These are phyloP conservation scores for Leccinum longicurvipes DNA, from an alignment of 768 basidiomycete genomes.

Conservation along the genomic window DNA sequence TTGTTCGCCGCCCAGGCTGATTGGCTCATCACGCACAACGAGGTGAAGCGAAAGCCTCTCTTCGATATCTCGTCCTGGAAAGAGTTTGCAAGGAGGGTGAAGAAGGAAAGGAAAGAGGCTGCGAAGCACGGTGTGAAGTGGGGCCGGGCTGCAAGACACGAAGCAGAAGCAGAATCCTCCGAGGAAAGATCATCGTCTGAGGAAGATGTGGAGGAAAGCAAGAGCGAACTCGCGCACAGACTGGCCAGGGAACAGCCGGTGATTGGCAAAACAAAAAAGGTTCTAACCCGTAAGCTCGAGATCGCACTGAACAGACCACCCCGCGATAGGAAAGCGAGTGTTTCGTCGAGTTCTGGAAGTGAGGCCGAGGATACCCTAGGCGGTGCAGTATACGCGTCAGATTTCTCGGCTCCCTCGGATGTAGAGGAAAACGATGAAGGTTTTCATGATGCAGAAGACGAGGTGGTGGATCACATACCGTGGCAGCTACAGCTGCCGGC, in stretches of 20 bases:
- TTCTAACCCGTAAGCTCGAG: slow-evolving; percentile 20
- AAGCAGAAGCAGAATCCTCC: background rate
- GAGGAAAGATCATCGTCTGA: slow-evolving; percentile 5
- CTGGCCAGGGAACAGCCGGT: slow-evolving; percentile 26
- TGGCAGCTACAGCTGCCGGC: slow-evolving; percentile 36
- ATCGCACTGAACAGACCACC: slow-evolving; percentile 9
- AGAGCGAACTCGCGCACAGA: background rate
- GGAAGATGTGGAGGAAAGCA: slow-evolving; percentile 4
- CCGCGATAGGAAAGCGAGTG: background rate
- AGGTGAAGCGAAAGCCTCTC: slow-evolving; percentile 24
- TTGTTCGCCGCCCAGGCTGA: slow-evolving; percentile 53
- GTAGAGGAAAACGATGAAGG: slow-evolving; percentile 40
- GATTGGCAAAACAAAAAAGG: slow-evolving; percentile 23
- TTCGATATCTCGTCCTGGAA: slow-evolving; percentile 49
- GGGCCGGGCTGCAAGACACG: slow-evolving; percentile 21
- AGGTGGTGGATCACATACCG: slow-evolving; percentile 34
- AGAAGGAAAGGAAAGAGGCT: slow-evolving; percentile 34
- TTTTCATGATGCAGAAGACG: slow-evolving; percentile 13
- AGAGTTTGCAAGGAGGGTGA: slow-evolving; percentile 37
- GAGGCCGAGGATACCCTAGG: slow-evolving; percentile 14
- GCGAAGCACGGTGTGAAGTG: slow-evolving; percentile 18
- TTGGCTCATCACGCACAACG: slow-evolving; percentile 56
- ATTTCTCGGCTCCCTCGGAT: slow-evolving; percentile 55
- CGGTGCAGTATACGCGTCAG: slow-evolving; percentile 45
- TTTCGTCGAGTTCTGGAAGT: slow-evolving; percentile 21